Conservation (phyloP, 2,329 filamentous ascomycete species). For the Cercospora janseana region DNA sequence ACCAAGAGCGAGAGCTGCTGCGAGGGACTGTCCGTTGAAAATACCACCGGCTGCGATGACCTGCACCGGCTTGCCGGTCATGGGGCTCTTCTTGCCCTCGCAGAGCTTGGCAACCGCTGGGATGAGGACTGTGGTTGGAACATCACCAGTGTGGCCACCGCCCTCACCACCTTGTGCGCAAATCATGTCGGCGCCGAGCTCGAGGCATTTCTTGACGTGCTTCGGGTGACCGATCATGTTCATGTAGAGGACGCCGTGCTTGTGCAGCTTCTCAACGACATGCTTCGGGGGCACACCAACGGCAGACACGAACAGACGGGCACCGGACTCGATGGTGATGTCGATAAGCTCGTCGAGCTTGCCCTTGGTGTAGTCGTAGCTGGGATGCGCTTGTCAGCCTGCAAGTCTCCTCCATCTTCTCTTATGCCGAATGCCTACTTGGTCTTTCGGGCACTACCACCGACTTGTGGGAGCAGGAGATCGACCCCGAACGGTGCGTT, state of each 20-base stretch:
- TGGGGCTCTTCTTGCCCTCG: constrained; percentile 76
- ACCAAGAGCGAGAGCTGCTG: constrained; percentile 87
- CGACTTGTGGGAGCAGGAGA: constrained; percentile 88
- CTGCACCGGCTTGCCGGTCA: constrained; percentile 84
- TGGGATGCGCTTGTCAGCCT: constrained; percentile 41
- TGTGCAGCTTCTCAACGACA: constrained; percentile 88
- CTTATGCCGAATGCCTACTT: constrained; percentile 56
- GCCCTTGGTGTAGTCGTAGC: constrained; percentile 99
- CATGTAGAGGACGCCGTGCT: constrained; percentile 89
- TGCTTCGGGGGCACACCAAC: constrained; percentile 87
- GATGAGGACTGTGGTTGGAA: constrained; percentile 88
- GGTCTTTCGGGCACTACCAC: constrained; percentile 90
- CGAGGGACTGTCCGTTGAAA: constrained; percentile 86
- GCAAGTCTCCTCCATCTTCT: background rate
- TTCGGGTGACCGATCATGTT: constrained; percentile 99
- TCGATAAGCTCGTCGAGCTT: constrained; percentile 88
- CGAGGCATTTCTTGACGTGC: constrained; percentile 94
- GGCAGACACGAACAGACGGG: constrained; percentile 92
- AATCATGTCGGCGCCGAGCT: constrained; percentile 90
- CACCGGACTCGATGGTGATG: constrained; percentile 88
- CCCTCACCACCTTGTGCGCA: constrained; percentile 98
- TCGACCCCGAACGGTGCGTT: constrained; percentile 94
- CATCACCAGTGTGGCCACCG: constrained; percentile 75
- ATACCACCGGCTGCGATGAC: constrained; percentile 93
- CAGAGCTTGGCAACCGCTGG: constrained; percentile 82